Evolutionary conservation across 2,329 filamentous ascomycete species (phyloP).

Genomic region (Phialophora macrospora): DNA sequence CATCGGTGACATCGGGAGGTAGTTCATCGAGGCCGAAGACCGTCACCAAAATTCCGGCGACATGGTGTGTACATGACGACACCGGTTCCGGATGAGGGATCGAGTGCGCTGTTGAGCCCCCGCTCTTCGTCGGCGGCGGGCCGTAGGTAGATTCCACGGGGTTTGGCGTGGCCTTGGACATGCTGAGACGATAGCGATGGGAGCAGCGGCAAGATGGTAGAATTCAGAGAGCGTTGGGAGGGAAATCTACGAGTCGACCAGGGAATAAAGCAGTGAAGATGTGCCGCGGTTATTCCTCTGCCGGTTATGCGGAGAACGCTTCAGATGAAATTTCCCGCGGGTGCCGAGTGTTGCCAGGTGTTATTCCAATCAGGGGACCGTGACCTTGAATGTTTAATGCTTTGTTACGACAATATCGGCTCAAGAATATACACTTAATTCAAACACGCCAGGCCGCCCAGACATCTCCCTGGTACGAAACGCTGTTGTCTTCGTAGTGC

Average conservation of each 20-base stretch:
- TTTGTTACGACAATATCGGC: not conserved
- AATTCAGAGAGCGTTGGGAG: not conserved
- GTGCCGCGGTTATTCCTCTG: not conserved
- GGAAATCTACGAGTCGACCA: not conserved
- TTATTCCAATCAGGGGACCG: not conserved
- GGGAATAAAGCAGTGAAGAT: not conserved
- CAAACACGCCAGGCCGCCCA: not conserved
- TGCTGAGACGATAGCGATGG: not conserved
- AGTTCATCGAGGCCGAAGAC: constrained; percentile 83
- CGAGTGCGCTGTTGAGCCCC: constrained; percentile 35
- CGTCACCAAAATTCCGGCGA: constrained; percentile 78
- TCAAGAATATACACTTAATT: not conserved
- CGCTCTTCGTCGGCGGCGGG: constrained; percentile 20
- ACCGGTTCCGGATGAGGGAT: constrained; percentile 37
- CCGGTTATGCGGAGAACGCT: not conserved
- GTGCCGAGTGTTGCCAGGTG: not conserved
- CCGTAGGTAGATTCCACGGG: constrained; percentile 39
- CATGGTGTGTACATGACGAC: constrained; percentile 60
- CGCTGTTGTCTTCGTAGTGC: not conserved
- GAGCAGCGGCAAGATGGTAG: not conserved
- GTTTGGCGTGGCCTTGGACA: constrained; percentile 28
- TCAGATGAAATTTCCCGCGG: not conserved
- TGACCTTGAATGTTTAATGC: not conserved
- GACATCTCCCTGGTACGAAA: not conserved
- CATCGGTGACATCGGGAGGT: constrained; percentile 55